A percentile compares a stretch with the other conserved stretches of the same genome.
Evolutionary conservation across 768 basidiomycete genomes (phyloP).

Genomic region (Fomitopsis pulvina): DNA sequence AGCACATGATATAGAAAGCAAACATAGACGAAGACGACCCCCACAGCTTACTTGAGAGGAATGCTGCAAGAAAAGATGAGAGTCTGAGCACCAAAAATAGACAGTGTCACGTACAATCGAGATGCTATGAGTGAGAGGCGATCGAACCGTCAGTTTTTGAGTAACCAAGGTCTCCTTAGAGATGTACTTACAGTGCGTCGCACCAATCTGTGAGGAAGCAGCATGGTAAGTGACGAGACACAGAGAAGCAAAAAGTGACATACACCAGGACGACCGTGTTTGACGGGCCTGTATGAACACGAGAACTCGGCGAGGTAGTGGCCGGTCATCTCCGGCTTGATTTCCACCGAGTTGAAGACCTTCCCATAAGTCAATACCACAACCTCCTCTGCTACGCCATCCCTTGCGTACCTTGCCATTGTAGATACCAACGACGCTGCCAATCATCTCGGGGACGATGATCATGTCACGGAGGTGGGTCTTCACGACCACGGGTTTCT

Average conservation of each 20-base stretch:
- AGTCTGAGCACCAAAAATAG: not conserved
- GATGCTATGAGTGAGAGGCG: slow-evolving; percentile 41
- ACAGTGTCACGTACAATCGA: slow-evolving; percentile 52
- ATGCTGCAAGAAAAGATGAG: slow-evolving; percentile 42
- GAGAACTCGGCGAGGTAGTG: slow-evolving; percentile 99
- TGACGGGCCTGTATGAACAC: slow-evolving; percentile 96
- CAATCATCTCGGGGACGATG: slow-evolving; percentile 99
- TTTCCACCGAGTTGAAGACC: slow-evolving; percentile 95
- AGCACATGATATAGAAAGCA: slow-evolving; percentile 19
- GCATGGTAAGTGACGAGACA: slow-evolving; percentile 1
- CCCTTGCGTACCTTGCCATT: slow-evolving; percentile 74
- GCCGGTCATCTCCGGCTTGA: slow-evolving; percentile 99
- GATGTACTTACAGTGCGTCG: slow-evolving; percentile 69
- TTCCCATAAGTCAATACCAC: slow-evolving; percentile 20
- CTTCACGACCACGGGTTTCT: slow-evolving; percentile 98
- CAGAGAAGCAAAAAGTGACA: slow-evolving; percentile 27
- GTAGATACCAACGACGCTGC: slow-evolving; percentile 96
- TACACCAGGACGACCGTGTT: slow-evolving; percentile 99
- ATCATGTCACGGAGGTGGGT: slow-evolving; percentile 99
- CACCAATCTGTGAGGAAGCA: slow-evolving; percentile 58
- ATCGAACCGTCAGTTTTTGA: not conserved
- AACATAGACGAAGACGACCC: slow-evolving; percentile 23
- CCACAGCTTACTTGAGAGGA: slow-evolving; percentile 82
- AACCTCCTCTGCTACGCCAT: not conserved
- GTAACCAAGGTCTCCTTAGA: not conserved